Evolutionary conservation across 148 eudicot genomes (phyloP).

Genomic region (Suaeda aralocaspica): DNA sequence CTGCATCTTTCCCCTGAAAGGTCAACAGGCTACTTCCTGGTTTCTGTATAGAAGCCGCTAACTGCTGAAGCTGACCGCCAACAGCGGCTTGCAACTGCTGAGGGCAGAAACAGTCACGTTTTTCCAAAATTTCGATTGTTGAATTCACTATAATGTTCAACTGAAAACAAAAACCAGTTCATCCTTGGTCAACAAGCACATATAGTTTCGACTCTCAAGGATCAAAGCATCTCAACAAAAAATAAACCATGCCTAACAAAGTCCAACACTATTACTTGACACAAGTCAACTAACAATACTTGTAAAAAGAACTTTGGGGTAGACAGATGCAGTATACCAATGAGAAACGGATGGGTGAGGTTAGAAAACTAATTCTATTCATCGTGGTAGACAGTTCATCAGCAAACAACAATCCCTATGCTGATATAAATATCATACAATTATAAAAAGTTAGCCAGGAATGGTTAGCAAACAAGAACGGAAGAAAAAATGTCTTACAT

Average conservation of each 20-base stretch:
- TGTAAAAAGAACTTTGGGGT: not conserved
- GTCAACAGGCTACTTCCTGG: constrained; percentile 21
- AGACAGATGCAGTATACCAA: not conserved
- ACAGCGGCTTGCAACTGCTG: constrained; percentile 36
- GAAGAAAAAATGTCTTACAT: too few relatives aligned
- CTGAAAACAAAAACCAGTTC: constrained; percentile 28
- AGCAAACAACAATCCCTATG: too few relatives aligned
- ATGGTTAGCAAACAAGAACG: too few relatives aligned
- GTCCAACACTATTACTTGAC: not conserved
- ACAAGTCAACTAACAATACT: not conserved
- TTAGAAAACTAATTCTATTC: too few relatives aligned
- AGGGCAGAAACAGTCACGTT: constrained; percentile 44
- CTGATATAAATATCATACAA: too few relatives aligned
- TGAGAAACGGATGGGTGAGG: too few relatives aligned
- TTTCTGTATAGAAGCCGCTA: constrained; percentile 32
- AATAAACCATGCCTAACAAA: not conserved
- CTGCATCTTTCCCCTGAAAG: constrained; percentile 16
- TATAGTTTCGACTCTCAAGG: too few relatives aligned
- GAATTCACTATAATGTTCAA: constrained; percentile 38
- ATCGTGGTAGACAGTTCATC: too few relatives aligned
- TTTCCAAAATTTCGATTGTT: constrained; percentile 38
- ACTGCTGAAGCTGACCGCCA: constrained; percentile 36
- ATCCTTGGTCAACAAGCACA: not conserved
- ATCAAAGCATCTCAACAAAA: not conserved
- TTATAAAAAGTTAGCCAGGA: too few relatives aligned